Base-by-base conservation (phyloP, 495 filamentous ascomycete genomes). In the Penicillium samsonianum region DNA sequence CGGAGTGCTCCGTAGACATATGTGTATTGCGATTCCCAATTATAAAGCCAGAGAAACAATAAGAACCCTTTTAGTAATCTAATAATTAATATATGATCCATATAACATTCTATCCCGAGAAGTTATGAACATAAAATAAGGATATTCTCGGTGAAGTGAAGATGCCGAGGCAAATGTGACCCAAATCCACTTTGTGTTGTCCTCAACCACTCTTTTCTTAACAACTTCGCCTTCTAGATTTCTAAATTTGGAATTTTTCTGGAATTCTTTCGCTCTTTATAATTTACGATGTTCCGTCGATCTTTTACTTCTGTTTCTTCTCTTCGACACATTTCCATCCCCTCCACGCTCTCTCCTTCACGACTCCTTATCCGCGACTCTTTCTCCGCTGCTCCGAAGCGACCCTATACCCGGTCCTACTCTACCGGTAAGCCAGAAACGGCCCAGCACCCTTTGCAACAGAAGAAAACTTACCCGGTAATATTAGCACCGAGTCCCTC, bases 401-500 rank as follows among this genome's bases (percentile, higher is more conserved):
- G 17, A 17, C 8, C n/a, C 37, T 23, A 38, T 12, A 37, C 14
- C 9, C 42, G 42, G 22, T 20, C 22, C 4, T 38, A 55, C 41
- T 38, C 42, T 26, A 37, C 53, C 25, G 53, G 53, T 47, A 46
- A 45, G 31, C 2, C 10, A 37, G 9, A 23, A 4, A 48, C 45
- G 33, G 1, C 16, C 22, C 9, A n/a, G 10, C 30, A 0, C 1
- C 28, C 30, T 20, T 16, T 19, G 5, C 28, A 33, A n/a, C 23
- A 30, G 16, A 19, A 41, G 5, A 25, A 25, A n/a, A n/a, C 50
- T 53, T 16, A 53, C 37, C 4, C 37, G 26, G 10, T 22, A 47
- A 54, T 30, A 38, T n/a, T 50, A 64, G 61, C 54, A 54, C 12
- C 55, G 23, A 58, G 14, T 22, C 11, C 42, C 25, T 50, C 53